Evolutionary conservation across 192 early-diverging fungal species (phyloP).

Genomic region (Geranomyces variabilis): DNA sequence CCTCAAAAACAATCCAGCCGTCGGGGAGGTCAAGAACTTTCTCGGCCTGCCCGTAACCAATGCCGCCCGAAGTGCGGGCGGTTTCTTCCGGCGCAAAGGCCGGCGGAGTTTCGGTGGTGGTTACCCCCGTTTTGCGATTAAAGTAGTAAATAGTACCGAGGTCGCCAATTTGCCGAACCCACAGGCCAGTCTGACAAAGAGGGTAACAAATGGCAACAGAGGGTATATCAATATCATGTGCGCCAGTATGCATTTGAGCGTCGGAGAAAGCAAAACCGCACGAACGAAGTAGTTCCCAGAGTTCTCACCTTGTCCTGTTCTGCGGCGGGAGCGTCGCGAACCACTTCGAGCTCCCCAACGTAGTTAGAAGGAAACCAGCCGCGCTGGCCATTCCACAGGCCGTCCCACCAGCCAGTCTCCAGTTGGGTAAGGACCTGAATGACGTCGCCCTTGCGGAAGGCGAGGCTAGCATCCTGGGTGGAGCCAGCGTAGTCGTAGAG

Average conservation of each 20-base stretch:
- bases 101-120: constrained; percentile 26
- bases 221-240: neutral
- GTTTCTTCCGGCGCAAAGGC: neutral
- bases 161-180: constrained; percentile 44
- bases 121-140: constrained; percentile 41
- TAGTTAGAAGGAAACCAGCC: constrained; percentile 66
- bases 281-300: neutral
- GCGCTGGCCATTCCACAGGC: constrained; percentile 70
- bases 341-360: constrained; percentile 25
- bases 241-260: no score
- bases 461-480: constrained; percentile 74
- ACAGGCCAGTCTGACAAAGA: constrained; percentile 24
- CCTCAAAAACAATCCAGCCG: constrained; percentile 55
- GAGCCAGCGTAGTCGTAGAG: constrained; percentile 77
- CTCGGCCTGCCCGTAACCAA: neutral
- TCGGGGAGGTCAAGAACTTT: constrained; percentile 35
- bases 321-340: constrained; percentile 17
- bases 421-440: constrained; percentile 90
- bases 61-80: constrained; percentile 12
- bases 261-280: no score
- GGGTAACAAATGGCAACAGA: neutral
- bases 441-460: constrained; percentile 82
- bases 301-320: constrained; percentile 25
- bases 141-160: constrained; percentile 41
- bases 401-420: constrained; percentile 98